Percentiles rank a stretch among this genome's conserved stretches.
These are phyloP conservation scores for Dipodascus albidus DNA, from an alignment of 805 yeast genomes.

Conservation along the genomic window DNA sequence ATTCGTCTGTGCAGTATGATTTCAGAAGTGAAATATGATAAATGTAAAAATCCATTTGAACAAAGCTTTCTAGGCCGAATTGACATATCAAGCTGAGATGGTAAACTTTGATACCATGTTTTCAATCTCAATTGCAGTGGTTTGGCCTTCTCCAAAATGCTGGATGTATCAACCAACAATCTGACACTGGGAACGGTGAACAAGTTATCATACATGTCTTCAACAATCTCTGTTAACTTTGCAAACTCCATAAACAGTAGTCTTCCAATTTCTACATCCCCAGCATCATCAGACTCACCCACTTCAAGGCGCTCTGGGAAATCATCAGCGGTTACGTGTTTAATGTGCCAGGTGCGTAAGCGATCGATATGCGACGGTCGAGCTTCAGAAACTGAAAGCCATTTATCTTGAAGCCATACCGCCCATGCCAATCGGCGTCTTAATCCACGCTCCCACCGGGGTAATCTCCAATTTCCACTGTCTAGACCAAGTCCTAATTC, in stretches of 20 bases:
- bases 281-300: slow-evolving; percentile 20
- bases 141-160: slow-evolving; percentile 65
- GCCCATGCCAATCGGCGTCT: slow-evolving; percentile 93
- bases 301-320: slow-evolving; percentile 54
- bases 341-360: slow-evolving; percentile 71
- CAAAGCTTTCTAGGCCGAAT: slow-evolving; percentile 15
- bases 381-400: slow-evolving; percentile 74
- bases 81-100: slow-evolving; percentile 17
- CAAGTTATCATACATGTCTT: slow-evolving; percentile 44
- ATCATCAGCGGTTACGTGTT: slow-evolving; percentile 56
- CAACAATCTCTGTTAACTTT: slow-evolving; percentile 23
- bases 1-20: slow-evolving; percentile 62
- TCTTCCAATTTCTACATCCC: slow-evolving; percentile 45
- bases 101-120: slow-evolving; percentile 26
- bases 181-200: slow-evolving; percentile 60
- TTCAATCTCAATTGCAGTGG: slow-evolving; percentile 27
- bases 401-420: slow-evolving; percentile 81
- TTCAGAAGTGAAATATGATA: slow-evolving; percentile 84
- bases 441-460: slow-evolving; percentile 89
- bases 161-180: slow-evolving; percentile 46
- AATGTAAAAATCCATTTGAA: slow-evolving; percentile 65
- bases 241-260: slow-evolving; percentile 25
- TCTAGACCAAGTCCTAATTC: slow-evolving; percentile 84
- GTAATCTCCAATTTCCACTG: slow-evolving; percentile 82
- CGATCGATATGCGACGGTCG: slow-evolving; percentile 73